Evolutionary conservation across 148 eudicot species (phyloP), one percentile per base, ranked within the genome.

Genomic region (Limonium bicolor): DNA sequence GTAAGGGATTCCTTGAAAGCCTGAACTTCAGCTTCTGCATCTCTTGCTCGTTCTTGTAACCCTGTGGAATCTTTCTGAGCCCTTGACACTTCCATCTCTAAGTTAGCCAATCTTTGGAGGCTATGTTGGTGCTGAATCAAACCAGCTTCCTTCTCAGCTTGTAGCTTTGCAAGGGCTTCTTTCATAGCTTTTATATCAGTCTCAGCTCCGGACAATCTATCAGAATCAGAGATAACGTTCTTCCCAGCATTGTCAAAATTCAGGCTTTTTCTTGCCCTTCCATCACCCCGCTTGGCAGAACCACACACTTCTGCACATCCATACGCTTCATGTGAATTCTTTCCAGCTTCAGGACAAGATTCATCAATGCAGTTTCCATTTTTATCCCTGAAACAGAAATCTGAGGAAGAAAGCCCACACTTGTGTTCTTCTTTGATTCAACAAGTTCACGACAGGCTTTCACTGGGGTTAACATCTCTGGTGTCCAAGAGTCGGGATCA

Each of bases 71-170:
- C 70, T 49, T 73, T 80, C 44, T 62, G 73, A 15, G 85, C 70
- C 53, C 41, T 63, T 4, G 73, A 65, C 35, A 78, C 59, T 33
- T 78, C 87, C 11, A 61, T 61, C 65, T 79, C 83, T 12, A 79
- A 74, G 31, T 67, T 53, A 2, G 92, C 71, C 50, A 88, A 62
- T 31, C 69, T 79, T 50, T 76, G 76, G 51, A 79, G 51, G 51
- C 76, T 71, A 53, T 79, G 66, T 30, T 72, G 67, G 61, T 77
- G 77, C 55, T 70, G 68, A 42, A 51, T 43, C 33, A 74, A 40
- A 19, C 74, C 76, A 39, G 72, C 71, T 76, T 76, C 82, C 66
- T 85, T 85, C 54, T 92, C 95, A 16, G 69, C 68, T 76, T 92
- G 88, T 48, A 92, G 54, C 62, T 71, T 73, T 12, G 74, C 68